Conservation (phyloP, 768 basidiomycete genomes). For the Kwoniella bestiolae region DNA sequence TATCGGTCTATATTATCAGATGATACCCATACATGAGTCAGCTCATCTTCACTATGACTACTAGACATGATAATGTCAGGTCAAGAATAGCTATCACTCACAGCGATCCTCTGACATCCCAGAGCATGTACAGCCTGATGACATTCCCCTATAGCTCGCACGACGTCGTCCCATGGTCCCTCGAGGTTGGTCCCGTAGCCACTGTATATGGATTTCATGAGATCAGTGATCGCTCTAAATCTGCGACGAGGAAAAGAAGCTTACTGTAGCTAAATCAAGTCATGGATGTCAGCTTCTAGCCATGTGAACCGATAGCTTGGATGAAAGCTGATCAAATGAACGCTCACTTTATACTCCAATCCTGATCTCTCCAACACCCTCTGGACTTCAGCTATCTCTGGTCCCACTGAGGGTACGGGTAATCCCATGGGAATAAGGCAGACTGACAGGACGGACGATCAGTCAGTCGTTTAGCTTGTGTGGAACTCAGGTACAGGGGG, state of each 20-base stretch:
- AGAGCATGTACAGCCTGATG: conserved; percentile 62
- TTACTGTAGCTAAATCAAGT: conserved; percentile 69
- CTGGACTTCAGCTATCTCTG: conserved; percentile 64
- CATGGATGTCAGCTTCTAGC: conserved; percentile 23
- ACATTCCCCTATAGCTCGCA: conserved; percentile 79
- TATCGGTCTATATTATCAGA: too few relatives aligned
- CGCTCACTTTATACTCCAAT: conserved; percentile 73
- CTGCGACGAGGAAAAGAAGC: neutral
- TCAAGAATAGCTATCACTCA: conserved; percentile 24
- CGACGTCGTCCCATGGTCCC: conserved; percentile 84
- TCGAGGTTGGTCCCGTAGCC: conserved; percentile 93
- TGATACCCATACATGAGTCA: too few relatives aligned
- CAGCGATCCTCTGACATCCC: conserved; percentile 52
- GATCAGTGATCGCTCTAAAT: neutral
- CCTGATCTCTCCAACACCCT: conserved; percentile 80
- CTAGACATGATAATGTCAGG: neutral
- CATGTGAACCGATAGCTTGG: neutral
- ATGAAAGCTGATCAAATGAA: neutral
- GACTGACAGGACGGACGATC: conserved; percentile 35
- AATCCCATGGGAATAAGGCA: conserved; percentile 57
- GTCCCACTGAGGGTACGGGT: conserved; percentile 48
- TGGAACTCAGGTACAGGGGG: neutral
- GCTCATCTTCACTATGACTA: neutral
- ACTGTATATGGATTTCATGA: too few relatives aligned
- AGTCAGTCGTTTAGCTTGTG: neutral